These are phyloP conservation scores for Blastobotrys elegans DNA, from an alignment of 1,139 yeast genomes.

Conservation along the genomic window DNA sequence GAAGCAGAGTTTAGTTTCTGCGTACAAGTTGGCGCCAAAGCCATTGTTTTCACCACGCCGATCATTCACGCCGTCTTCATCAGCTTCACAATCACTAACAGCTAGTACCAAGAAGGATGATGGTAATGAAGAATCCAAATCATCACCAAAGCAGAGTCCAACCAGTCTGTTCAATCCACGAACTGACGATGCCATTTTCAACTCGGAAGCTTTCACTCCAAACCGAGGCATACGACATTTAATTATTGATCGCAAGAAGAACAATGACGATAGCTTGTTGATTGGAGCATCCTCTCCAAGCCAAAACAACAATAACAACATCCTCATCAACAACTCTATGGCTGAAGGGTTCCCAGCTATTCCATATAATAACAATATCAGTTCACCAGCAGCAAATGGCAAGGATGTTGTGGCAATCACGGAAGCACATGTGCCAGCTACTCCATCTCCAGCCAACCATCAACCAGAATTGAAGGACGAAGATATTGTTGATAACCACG, in stretches of 20 bases:
- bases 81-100: not conserved
- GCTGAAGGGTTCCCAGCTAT: conserved; percentile 9
- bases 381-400: not conserved
- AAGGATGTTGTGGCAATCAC: not conserved
- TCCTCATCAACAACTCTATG: not conserved
- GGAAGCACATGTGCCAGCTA: not conserved
- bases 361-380: not conserved
- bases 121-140: not conserved
- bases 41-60: conserved; percentile 34
- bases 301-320: not conserved
- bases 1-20: conserved; percentile 53
- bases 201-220: conserved; percentile 71
- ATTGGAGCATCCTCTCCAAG: conserved; percentile 10
- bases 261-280: conserved; percentile 9
- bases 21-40: conserved; percentile 57
- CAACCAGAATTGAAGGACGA: conserved; percentile 29
- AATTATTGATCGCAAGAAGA: conserved; percentile 46
- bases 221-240: conserved; percentile 53
- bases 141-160: conserved; percentile 11
- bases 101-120: not conserved
- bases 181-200: conserved; percentile 62
- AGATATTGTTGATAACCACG: conserved; percentile 51
- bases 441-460: conserved; percentile 12
- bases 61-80: conserved; percentile 9
- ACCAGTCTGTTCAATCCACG: conserved; percentile 34